phyloP scores from a whole-genome alignment of 1,284 basidiomycete genomes.

The Xanthoconium separans region DNA sequence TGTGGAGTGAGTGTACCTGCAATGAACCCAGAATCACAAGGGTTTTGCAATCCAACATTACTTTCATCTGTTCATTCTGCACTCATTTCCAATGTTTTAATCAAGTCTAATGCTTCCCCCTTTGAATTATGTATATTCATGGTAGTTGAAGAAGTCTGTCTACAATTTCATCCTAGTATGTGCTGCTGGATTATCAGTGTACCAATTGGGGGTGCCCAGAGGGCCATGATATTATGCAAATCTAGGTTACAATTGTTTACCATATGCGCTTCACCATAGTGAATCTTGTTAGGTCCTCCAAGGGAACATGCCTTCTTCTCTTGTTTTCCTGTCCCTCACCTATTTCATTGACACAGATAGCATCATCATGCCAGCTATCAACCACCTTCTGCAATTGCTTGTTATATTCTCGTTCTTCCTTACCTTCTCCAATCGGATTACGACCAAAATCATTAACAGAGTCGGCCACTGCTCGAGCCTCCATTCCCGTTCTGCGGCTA shows the following conservation, averaged over 20 bases:
- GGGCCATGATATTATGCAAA: too few relatives aligned
- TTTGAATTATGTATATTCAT: too few relatives aligned
- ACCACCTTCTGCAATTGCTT: constrained; percentile 73
- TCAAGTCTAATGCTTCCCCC: too few relatives aligned
- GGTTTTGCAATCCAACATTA: too few relatives aligned
- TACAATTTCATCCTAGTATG: too few relatives aligned
- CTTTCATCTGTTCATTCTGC: too few relatives aligned
- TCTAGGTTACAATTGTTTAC: constrained; percentile 37
- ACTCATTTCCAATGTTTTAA: too few relatives aligned
- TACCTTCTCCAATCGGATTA: constrained; percentile 83
- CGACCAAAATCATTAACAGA: constrained; percentile 82
- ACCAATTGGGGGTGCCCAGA: too few relatives aligned
- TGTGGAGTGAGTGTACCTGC: too few relatives aligned
- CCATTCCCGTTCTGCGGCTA: constrained; percentile 72
- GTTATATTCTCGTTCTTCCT: constrained; percentile 84
- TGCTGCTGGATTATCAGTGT: too few relatives aligned
- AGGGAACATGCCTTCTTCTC: constrained; percentile 61
- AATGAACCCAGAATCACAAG: too few relatives aligned
- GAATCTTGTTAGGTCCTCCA: constrained; percentile 88
- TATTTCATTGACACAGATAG: constrained; percentile 64
- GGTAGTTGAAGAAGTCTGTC: too few relatives aligned
- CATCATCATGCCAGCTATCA: constrained; percentile 68
- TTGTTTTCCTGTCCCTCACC: constrained; percentile 44
- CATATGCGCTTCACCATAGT: constrained; percentile 95
- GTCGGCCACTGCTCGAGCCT: constrained; percentile 68